Evolutionary conservation across 371 early-diverging fungal species (phyloP).

Genomic region (Lichtheimia hyalospora): DNA sequence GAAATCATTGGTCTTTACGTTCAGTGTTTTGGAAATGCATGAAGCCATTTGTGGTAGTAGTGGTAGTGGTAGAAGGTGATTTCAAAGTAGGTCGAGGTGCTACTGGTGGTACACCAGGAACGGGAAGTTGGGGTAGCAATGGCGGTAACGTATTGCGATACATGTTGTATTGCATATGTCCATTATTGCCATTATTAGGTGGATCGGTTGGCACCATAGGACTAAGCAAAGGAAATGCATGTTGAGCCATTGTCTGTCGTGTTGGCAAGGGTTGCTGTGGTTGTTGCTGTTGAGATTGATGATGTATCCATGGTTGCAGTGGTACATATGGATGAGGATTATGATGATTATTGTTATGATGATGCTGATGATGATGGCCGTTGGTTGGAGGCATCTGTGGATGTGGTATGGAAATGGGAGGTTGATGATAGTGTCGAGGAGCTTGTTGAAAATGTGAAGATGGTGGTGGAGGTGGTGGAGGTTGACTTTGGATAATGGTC

Average conservation of each 20-base stretch:
- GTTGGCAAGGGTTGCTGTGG: neutral
- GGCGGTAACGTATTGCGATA: neutral
- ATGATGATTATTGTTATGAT: neutral
- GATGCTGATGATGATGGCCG: neutral
- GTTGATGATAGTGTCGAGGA: neutral
- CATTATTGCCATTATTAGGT: neutral
- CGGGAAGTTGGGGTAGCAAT: neutral
- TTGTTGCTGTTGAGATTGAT: neutral
- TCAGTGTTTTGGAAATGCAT: too few relatives aligned
- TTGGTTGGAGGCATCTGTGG: neutral
- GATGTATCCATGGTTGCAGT: neutral
- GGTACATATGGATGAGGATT: neutral
- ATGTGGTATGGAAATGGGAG: conserved; percentile 4
- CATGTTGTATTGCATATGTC: neutral
- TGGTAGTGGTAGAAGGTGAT: too few relatives aligned
- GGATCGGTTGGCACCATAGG: too few relatives aligned
- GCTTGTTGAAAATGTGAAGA: too few relatives aligned
- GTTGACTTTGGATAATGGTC: conserved; percentile 6
- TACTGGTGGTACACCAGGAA: neutral
- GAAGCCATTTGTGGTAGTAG: too few relatives aligned
- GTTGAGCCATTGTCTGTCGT: neutral
- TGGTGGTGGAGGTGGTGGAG: neutral
- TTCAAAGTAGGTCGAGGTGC: neutral
- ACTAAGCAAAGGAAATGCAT: too few relatives aligned
- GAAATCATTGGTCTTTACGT: too few relatives aligned